Evolutionary conservation across 2,329 filamentous ascomycete species (phyloP).

Genomic region (Diaporthe ilicicola): DNA sequence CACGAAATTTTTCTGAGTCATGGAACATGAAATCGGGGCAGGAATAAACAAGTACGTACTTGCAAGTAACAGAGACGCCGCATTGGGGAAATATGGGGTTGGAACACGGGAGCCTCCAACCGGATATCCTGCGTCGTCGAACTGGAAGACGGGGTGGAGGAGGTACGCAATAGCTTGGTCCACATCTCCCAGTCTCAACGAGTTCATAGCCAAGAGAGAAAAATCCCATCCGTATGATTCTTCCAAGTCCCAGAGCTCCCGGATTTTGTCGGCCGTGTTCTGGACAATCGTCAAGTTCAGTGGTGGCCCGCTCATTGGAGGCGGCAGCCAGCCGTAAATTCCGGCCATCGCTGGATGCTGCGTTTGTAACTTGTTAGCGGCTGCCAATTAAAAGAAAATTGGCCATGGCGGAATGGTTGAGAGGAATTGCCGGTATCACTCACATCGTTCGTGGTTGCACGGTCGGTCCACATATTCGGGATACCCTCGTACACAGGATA

Average conservation of each 20-base stretch:
- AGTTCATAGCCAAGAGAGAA: constrained; percentile 55
- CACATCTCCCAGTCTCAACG: constrained; percentile 49
- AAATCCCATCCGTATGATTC: constrained; percentile 56
- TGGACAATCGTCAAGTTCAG: constrained; percentile 46
- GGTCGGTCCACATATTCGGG: constrained; percentile 51
- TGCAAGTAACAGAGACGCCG: constrained; percentile 57
- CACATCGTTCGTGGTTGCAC: constrained; percentile 47
- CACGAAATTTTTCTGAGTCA: neutral
- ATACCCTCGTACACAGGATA: constrained; percentile 65
- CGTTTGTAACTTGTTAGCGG: neutral
- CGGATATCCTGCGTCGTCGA: constrained; percentile 66
- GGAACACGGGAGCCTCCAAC: constrained; percentile 60
- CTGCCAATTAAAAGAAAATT: neutral
- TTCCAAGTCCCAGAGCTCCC: constrained; percentile 48
- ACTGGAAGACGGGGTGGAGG: constrained; percentile 58
- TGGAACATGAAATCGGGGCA: no score
- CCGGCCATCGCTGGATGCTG: constrained; percentile 52
- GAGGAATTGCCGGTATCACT: neutral
- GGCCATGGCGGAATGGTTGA: no score
- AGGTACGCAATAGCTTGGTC: constrained; percentile 52
- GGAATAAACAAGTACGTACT: constrained; percentile 45
- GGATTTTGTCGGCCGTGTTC: constrained; percentile 50
- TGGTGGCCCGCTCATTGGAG: constrained; percentile 44
- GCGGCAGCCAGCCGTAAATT: constrained; percentile 53
- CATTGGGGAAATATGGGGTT: constrained; percentile 66